Evolutionary conservation across 257 asterid genomes (phyloP), one percentile per base, ranked within the genome.

Genomic region (Capsicum rhomboideum): DNA sequence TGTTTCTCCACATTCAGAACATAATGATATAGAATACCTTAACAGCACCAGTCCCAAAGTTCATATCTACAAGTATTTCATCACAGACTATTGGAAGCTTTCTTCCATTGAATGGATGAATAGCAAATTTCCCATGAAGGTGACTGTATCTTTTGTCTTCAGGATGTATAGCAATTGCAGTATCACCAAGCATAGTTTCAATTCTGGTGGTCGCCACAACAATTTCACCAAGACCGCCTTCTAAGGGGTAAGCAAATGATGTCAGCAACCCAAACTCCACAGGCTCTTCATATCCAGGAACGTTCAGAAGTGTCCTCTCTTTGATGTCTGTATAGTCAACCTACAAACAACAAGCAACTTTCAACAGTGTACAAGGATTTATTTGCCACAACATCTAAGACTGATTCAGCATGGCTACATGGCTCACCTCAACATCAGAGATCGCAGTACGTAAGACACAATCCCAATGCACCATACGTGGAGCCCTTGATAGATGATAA

Each of bases 131-230:
- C 68, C 97, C 97, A 84, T 93, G 99, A 85, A 96, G 91, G 88
- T 94, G 91, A 66, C 79, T 86, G 90, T 94, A 96, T 88, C 96
- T 89, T 55, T 88, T 77, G 87, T 96, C 98, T 80, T 96, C 85
- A 6, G 99, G 98, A 87, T 96, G 99, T 83, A 96, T 85, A 37
- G 99, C 99, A 85, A 96, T 91, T 10, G 99, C 99, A 56, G 99
- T 91, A 85, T 94, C 99, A 56, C 99, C 99, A 56, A 96, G 92
- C 98, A 94, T 93, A 64, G 99, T 94, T 87, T 96, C 99, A 83
- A 96, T 90, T 79, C 97, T 91, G 10, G 98, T 94, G 77, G 99
- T 96, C 14, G 97, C 99, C 87, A 96, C 99, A 72, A 96, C 91
- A 88, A 94, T 89, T 90, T 96, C 99, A 31, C 95, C 98, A 78